Percentiles rank a stretch among this genome's conserved stretches.
Evolutionary conservation across 2,329 filamentous ascomycete genomes (phyloP).

Genomic region (Pestalotiopsis sp.): DNA sequence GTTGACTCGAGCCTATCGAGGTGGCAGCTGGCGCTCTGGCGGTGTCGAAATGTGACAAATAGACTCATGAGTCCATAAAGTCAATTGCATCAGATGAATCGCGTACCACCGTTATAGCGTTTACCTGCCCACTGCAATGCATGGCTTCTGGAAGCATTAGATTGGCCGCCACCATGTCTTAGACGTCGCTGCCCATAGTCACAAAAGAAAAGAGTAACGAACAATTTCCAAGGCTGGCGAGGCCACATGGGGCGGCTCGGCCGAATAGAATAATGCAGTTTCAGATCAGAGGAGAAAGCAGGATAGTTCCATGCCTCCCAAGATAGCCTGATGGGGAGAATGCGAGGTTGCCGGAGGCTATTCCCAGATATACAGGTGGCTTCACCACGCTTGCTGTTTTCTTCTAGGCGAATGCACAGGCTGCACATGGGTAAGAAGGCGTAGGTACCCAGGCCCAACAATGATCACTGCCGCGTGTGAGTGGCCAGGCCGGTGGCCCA

Average conservation of each 20-base stretch:
- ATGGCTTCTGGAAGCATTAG: not conserved
- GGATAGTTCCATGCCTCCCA: not conserved
- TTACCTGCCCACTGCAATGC: not conserved
- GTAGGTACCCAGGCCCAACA: not conserved
- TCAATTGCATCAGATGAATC: not conserved
- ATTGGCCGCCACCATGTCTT: not conserved
- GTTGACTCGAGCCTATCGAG: not conserved
- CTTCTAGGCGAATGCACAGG: not conserved
- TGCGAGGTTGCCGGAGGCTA: not conserved
- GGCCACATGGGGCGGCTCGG: not conserved
- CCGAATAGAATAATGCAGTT: not conserved
- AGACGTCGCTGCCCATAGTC: not conserved
- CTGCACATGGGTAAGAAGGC: not conserved
- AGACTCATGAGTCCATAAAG: not conserved
- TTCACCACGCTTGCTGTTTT: not conserved
- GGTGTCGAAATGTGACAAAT: not conserved
- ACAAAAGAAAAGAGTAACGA: not conserved
- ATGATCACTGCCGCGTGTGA: not conserved
- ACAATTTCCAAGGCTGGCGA: not conserved
- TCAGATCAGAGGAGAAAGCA: not conserved
- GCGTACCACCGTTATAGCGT: not conserved
- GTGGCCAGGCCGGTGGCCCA: not conserved
- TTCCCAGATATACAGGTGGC: not conserved
- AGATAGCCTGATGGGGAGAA: not conserved
- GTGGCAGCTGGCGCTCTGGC: not conserved